These are phyloP conservation scores for Magnaporthiopsis poae DNA, from an alignment of 2,329 filamentous ascomycete species.

Conservation along the genomic window DNA sequence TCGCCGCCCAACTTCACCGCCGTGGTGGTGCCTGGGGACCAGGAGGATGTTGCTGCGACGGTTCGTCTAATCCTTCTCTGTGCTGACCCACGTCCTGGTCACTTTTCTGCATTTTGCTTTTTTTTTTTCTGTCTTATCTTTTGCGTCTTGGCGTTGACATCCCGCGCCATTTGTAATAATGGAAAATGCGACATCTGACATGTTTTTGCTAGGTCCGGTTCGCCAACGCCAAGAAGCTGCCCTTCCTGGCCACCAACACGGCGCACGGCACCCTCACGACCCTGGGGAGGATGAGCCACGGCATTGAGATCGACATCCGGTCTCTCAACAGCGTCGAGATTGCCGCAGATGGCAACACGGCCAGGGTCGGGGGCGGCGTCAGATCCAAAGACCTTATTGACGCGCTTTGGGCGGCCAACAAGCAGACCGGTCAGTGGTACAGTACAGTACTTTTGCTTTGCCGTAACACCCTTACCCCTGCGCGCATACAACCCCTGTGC, in stretches of 20 bases:
- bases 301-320: conserved; percentile 39
- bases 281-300: conserved; percentile 24
- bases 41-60: conserved; percentile 37
- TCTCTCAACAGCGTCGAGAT: conserved; percentile 34
- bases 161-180: not conserved
- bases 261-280: conserved; percentile 42
- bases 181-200: not conserved
- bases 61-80: not conserved
- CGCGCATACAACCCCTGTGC: not conserved
- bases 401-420: conserved; percentile 38
- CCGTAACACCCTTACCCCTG: too few species aligned
- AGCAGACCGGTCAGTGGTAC: conserved; percentile 33
- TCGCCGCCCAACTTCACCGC: conserved; percentile 32
- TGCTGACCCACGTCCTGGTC: not conserved
- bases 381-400: conserved; percentile 36
- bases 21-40: conserved; percentile 36
- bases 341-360: conserved; percentile 32
- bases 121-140: not conserved
- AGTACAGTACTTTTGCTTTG: too few species aligned
- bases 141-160: too few species aligned
- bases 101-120: not conserved
- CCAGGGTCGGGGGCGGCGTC: conserved; percentile 38
- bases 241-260: conserved; percentile 44
- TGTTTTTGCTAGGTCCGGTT: conserved; percentile 28
- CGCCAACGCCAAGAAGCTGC: conserved; percentile 34